Percentiles rank a stretch among this genome's conserved stretches.
Conservation (phyloP, 805 yeast genomes). For the Komagataella mondaviorum region DNA sequence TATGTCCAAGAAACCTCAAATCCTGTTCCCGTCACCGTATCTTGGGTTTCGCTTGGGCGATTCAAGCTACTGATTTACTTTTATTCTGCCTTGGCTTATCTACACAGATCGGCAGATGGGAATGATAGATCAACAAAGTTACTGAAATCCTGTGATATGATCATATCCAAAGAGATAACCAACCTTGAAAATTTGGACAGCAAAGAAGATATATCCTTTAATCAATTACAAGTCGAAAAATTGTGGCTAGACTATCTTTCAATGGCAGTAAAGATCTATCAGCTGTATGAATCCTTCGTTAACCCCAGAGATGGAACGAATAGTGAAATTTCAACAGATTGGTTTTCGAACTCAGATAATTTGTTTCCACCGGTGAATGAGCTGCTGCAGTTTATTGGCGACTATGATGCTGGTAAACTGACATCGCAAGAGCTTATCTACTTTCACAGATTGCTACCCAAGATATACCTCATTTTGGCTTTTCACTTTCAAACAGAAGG, state of each 20-base stretch:
- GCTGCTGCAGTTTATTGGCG: background rate
- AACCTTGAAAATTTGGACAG: background rate
- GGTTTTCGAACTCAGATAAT: background rate
- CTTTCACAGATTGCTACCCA: background rate
- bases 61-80: background rate
- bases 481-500: background rate
- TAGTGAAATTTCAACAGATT: background rate
- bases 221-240: background rate
- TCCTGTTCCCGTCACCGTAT: background rate
- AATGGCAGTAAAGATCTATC: background rate
- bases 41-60: background rate
- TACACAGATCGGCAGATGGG: background rate
- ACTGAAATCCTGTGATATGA: background rate
- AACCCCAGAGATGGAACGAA: background rate
- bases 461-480: background rate
- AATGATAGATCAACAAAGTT: background rate
- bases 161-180: background rate
- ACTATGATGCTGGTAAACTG: background rate
- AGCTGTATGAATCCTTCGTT: background rate
- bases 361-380: background rate
- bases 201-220: background rate
- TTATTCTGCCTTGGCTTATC: background rate
- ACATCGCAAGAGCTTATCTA: background rate
- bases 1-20: background rate
- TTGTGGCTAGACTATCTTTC: background rate